Base-by-base conservation (phyloP, 139 green algal species). In the Zygnema cylindricum region DNA sequence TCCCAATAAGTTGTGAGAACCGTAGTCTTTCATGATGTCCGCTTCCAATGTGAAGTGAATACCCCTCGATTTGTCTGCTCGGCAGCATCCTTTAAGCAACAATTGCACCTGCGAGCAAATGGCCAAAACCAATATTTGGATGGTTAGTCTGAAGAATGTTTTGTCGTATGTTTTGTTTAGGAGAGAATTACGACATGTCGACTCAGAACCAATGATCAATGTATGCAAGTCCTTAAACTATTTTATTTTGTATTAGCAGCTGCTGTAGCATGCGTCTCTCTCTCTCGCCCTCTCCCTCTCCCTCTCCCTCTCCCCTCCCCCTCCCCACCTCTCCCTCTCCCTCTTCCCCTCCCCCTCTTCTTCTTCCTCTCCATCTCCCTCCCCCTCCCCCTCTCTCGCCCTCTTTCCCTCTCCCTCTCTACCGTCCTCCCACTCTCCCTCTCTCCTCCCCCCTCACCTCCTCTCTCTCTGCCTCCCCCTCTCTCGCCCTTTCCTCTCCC, bases 361-460 rank as follows among this genome's bases (percentile, higher is more conserved):
- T 25, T 42, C 71, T 54, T 11, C 71, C 16, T 55, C 42, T 11
- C 32, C 41, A 1, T 71, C 16, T 43, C 30, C 3, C 69, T 23
- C 63, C 22, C 36, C n/a, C 35, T 30, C 7, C 23, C 32, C 42
- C n/a, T 1, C 41, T 35, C 30, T 54, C 73, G 35, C 22, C 32
- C 23, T 75, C 32, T 83, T 16, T 42, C 71, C 43, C 71, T 42
- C 71, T 79, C 71, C 11, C 71, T 79, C 71, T 42, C 71, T 79
- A 7, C 11, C 71, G 42, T 16, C 11, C 71, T 79, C 71, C 11
- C 71, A 38, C 71, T 42, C 71, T 79, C 71, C 11, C 71, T 79
- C 71, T 42, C 71, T 79, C 71, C 11, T 16, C 43, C 71, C 11
- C 71, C 43, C 71, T 79, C 71, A 25, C 71, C 43, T 16, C 43